These are phyloP conservation scores for Trichoderma simmonsii DNA, from an alignment of 2,329 filamentous ascomycete species.

Conservation along the genomic window DNA sequence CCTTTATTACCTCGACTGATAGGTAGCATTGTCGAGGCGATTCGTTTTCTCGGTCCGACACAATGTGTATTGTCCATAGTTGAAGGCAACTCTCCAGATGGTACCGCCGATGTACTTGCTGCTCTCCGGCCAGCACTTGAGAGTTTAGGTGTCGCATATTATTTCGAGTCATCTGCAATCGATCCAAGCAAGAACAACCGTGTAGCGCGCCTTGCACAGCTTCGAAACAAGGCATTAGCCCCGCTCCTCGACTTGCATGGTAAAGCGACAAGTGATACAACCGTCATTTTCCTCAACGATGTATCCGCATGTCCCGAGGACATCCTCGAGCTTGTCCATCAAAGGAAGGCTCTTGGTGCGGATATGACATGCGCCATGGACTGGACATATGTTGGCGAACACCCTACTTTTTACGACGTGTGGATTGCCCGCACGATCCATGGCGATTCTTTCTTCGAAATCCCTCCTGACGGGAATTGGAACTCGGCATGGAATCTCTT, in stretches of 20 bases:
- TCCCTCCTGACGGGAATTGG: constrained; percentile 50
- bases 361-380: constrained; percentile 60
- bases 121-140: constrained; percentile 40
- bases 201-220: constrained; percentile 46
- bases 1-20: constrained; percentile 43
- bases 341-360: constrained; percentile 44
- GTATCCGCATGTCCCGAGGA: constrained; percentile 53
- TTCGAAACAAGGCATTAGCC: constrained; percentile 52
- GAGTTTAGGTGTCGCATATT: constrained; percentile 38
- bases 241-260: constrained; percentile 38
- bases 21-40: constrained; percentile 47
- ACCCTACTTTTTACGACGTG: constrained; percentile 42
- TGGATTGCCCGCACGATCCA: constrained; percentile 52
- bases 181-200: constrained; percentile 44
- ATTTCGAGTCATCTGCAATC: constrained; percentile 41
- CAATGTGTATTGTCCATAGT: constrained; percentile 51
- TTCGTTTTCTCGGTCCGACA: constrained; percentile 47
- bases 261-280: constrained; percentile 35
- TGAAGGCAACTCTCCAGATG: constrained; percentile 51
- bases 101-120: constrained; percentile 47
- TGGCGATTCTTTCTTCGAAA: constrained; percentile 55
- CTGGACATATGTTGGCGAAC: constrained; percentile 46
- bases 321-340: constrained; percentile 54
- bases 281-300: constrained; percentile 54
- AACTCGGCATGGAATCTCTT: constrained; percentile 50